Conservation (phyloP, 75 land plant species). For the Adiantum capillusveneris region DNA sequence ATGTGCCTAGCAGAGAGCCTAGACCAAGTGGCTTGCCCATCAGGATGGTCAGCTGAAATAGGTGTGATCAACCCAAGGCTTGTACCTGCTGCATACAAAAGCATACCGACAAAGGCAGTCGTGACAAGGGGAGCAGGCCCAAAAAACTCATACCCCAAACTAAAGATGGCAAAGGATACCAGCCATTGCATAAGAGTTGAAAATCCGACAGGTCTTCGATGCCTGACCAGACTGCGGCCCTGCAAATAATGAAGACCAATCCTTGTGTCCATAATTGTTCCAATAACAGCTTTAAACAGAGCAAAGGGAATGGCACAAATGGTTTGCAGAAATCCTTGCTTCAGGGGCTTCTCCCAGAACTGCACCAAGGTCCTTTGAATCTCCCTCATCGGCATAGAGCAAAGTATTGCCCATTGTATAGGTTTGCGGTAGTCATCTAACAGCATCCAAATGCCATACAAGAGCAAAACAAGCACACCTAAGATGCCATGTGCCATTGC, state of each 20-base stretch:
- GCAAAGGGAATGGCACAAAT: constrained; percentile 11
- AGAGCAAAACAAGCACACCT: constrained; percentile 1
- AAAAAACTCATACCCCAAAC: constrained; percentile 43
- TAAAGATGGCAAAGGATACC: constrained; percentile 53
- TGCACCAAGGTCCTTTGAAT: constrained; percentile 14
- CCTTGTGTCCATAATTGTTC: constrained; percentile 6
- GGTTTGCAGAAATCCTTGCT: constrained; percentile 17
- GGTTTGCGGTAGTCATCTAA: constrained; percentile 20
- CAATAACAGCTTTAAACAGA: neutral
- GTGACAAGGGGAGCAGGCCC: constrained; percentile 31
- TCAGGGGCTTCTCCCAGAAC: constrained; percentile 21
- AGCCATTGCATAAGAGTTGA: constrained; percentile 61
- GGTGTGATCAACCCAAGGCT: constrained; percentile 4
- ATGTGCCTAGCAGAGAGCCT: neutral
- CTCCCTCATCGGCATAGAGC: constrained; percentile 25
- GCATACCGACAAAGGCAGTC: constrained; percentile 21
- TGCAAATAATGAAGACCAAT: neutral
- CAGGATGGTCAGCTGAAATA: neutral
- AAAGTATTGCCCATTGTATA: constrained; percentile 31
- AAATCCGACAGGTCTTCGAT: constrained; percentile 32
- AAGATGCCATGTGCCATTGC: constrained; percentile 20
- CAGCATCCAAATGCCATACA: constrained; percentile 14
- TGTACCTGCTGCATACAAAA: constrained; percentile 6
- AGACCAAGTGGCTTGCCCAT: neutral
- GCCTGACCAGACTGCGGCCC: neutral